phyloP scores from a whole-genome alignment of 148 eudicot genomes.

The Euryodendron excelsum region DNA sequence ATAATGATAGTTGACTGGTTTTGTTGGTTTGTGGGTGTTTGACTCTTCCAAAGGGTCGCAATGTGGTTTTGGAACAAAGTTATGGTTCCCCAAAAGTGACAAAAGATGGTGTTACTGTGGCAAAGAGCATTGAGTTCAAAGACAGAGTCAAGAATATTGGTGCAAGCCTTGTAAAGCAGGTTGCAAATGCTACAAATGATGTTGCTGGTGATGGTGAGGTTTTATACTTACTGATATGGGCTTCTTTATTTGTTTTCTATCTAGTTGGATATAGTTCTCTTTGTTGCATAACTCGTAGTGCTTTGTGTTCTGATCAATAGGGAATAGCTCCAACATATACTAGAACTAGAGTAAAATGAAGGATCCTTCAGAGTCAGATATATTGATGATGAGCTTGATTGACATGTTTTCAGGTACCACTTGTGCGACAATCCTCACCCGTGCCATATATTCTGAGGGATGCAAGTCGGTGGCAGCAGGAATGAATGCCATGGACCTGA shows the following conservation, averaged over 20 bases:
- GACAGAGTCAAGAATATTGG: constrained; percentile 1
- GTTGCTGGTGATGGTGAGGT: constrained; percentile 73
- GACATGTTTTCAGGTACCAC: constrained; percentile 54
- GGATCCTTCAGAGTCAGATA: neutral
- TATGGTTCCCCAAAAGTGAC: neutral
- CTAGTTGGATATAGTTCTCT: neutral
- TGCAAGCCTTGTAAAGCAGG: constrained; percentile 51
- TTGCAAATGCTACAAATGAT: constrained; percentile 77
- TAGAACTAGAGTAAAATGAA: neutral
- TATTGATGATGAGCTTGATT: constrained; percentile 4
- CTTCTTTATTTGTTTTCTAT: neutral
- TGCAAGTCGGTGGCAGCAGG: too few species aligned
- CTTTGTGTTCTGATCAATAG: neutral
- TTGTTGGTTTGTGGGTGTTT: neutral
- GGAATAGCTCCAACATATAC: neutral
- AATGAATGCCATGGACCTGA: too few species aligned
- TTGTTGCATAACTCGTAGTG: neutral
- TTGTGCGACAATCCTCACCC: constrained; percentile 66
- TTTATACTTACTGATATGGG: neutral
- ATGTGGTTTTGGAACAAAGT: constrained; percentile 39
- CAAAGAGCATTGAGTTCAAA: constrained; percentile 7
- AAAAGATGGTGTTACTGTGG: constrained; percentile 2
- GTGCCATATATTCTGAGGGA: neutral
- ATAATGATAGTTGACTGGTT: neutral
- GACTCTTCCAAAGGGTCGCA: constrained; percentile 45